phyloP scores from a whole-genome alignment of 805 yeast genomes.

The Candida silvicultrix region DNA sequence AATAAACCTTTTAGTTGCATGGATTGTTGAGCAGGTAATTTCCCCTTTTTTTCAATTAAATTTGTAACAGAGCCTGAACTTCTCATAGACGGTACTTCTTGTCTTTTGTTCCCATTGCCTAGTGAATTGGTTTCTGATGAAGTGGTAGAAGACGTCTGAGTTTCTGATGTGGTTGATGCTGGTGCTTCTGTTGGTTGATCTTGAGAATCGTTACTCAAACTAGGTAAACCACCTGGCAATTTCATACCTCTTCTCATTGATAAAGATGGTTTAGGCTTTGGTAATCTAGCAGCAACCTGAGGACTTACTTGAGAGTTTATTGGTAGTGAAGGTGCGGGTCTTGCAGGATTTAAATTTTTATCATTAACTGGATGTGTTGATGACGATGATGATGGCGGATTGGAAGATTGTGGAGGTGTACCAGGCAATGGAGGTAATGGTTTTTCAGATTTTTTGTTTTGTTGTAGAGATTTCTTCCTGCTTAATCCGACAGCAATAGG shows the following conservation, averaged over 20 bases:
- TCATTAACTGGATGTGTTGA: slow-evolving; percentile 2
- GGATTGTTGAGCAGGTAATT: slow-evolving; percentile 15
- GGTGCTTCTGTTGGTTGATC: slow-evolving; percentile 17
- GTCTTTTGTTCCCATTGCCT: not conserved
- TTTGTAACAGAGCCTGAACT: slow-evolving; percentile 13
- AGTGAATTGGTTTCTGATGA: slow-evolving; percentile 4
- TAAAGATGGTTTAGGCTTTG: slow-evolving; percentile 72
- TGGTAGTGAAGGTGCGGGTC: slow-evolving; percentile 25
- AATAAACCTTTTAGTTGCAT: slow-evolving; percentile 52
- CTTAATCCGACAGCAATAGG: not conserved
- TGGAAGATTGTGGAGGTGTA: slow-evolving; percentile 3
- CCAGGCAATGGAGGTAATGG: slow-evolving; percentile 38
- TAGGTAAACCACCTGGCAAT: slow-evolving; percentile 82
- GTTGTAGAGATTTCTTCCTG: not conserved
- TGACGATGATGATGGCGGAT: not conserved
- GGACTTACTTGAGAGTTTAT: slow-evolving; percentile 55
- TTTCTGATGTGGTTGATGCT: slow-evolving; percentile 16
- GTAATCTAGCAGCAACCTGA: slow-evolving; percentile 72
- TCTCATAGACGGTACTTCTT: not conserved
- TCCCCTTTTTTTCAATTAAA: slow-evolving; percentile 19
- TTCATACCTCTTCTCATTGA: slow-evolving; percentile 80
- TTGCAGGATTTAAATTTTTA: slow-evolving; percentile 16
- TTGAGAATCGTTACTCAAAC: slow-evolving; percentile 24
- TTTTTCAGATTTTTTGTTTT: slow-evolving; percentile 18
- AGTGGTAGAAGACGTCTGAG: slow-evolving; percentile 24